Evolutionary conservation across 805 yeast species (phyloP).

Genomic region (Cyberlindnera veronae): DNA sequence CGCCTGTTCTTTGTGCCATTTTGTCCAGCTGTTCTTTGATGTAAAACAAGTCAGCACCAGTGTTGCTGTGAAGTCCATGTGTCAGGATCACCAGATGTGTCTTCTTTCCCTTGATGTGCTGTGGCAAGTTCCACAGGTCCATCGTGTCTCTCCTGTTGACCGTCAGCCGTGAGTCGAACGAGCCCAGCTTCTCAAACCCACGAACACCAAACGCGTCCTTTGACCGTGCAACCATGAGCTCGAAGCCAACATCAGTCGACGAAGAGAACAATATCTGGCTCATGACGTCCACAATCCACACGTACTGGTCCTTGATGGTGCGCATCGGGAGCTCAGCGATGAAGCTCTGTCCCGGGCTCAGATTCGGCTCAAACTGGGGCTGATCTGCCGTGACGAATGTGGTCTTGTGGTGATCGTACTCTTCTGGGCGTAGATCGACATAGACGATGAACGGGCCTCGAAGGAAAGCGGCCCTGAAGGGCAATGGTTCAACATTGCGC

Average conservation of each 20-base stretch:
- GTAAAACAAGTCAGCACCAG: conserved; percentile 71
- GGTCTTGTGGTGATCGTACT: conserved; percentile 46
- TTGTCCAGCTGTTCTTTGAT: conserved; percentile 64
- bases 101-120: conserved; percentile 39
- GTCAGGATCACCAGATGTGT: conserved; percentile 68
- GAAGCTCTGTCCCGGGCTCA: conserved; percentile 65
- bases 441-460: conserved; percentile 77
- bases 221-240: conserved; percentile 48
- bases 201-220: conserved; percentile 26
- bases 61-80: conserved; percentile 78
- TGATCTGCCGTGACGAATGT: conserved; percentile 72
- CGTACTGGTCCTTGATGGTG: conserved; percentile 51
- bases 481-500: conserved; percentile 58
- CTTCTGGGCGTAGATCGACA: conserved; percentile 59
- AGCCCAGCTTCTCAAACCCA: conserved; percentile 30
- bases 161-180: conserved; percentile 33
- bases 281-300: conserved; percentile 68
- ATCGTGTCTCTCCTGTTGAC: conserved; percentile 53
- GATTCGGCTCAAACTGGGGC: conserved; percentile 69
- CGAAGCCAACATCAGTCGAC: conserved; percentile 59
- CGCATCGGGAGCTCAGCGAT: conserved; percentile 61
- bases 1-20: conserved; percentile 36
- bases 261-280: conserved; percentile 70
- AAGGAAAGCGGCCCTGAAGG: conserved; percentile 66
- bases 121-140: conserved; percentile 71